Evolutionary conservation across 306 rosid genomes (phyloP), one percentile per base, ranked within the genome.

Genomic region (Inga laurina): DNA sequence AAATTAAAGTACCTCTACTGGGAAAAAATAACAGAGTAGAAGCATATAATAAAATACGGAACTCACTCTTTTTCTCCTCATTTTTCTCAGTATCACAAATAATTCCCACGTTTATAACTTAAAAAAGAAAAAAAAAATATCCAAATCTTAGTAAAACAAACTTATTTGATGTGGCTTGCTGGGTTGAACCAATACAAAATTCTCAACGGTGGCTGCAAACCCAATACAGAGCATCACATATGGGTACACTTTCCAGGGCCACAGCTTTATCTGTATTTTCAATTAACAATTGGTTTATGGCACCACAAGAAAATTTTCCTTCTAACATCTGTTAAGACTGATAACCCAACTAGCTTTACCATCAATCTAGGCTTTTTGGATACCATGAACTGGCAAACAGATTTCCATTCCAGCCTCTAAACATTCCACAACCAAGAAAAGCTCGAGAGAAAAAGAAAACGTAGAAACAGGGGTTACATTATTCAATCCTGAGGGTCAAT

Each of bases 401-500:
- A 44, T 4, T 37, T 46, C 21, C 62, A 82, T 6, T 52, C 35
- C 14, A 39, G 72, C 86, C 44, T 71, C 70, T 72, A 51, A 39
- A 74, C 46, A 51, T 15, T 30, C 65, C 77, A 67, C 57, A 62
- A 52, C 45, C 45, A 65, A 16, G 75, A 24, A 65, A 77, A 84
- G 22, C 75, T 73, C n/a, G 15, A 46, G 52, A 48, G 16, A 8
- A 3, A 52, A 78, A 70, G 46, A 27, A 76, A 74, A 69, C 66
- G 61, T 30, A 39, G 74, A 19, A 83, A 72, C 65, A 87, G 56
- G 69, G 61, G 79, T 85, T 83, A 83, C 75, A 88, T 86, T 83
- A 85, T 88, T 88, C 89, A 88, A 68, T 84, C 81, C 75, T 30
- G 79, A 75, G 74, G 82, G 70, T 54, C 49, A 83, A 83, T 85